A percentile compares a stretch with the other conserved stretches of the same genome.
Evolutionary conservation across 1,139 yeast species (phyloP).

Genomic region (Debaryomyces psychrophilus): DNA sequence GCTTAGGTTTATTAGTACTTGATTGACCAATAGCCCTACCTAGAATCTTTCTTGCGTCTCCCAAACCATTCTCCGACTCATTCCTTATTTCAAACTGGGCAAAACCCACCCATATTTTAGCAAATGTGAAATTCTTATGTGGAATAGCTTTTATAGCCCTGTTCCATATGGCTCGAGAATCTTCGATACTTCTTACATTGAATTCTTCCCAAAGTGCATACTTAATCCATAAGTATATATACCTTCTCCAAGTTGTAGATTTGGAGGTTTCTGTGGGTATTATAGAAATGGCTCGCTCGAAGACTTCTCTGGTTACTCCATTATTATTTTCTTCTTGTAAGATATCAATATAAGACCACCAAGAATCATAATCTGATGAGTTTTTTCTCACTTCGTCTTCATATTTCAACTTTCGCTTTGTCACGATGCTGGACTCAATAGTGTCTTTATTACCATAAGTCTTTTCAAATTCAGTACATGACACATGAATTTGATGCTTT

Average conservation of each 20-base stretch:
- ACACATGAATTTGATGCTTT: slow-evolving; percentile 45
- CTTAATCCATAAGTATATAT: slow-evolving; percentile 69
- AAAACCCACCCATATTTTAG: slow-evolving; percentile 71
- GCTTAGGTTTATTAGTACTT: slow-evolving; percentile 52
- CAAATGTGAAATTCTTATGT: slow-evolving; percentile 62
- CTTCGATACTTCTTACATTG: slow-evolving; percentile 40
- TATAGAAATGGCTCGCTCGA: slow-evolving; percentile 48
- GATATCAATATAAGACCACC: slow-evolving; percentile 75
- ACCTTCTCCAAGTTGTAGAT: slow-evolving; percentile 67
- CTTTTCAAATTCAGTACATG: slow-evolving; percentile 64
- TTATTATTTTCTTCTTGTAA: slow-evolving; percentile 39
- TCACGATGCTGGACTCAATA: slow-evolving; percentile 53
- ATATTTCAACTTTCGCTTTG: slow-evolving; percentile 59
- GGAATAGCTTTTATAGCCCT: slow-evolving; percentile 56
- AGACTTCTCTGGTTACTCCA: slow-evolving; percentile 32
- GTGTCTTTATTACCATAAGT: slow-evolving; percentile 60
- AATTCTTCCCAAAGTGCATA: slow-evolving; percentile 69
- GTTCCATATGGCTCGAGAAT: slow-evolving; percentile 56
- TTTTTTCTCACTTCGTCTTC: slow-evolving; percentile 49
- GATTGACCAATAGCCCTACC: slow-evolving; percentile 71
- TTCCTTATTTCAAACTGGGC: slow-evolving; percentile 79
- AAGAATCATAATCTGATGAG: slow-evolving; percentile 68
- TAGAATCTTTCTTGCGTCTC: slow-evolving; percentile 64
- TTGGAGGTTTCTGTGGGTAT: slow-evolving; percentile 36
- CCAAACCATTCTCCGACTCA: slow-evolving; percentile 32